Percentiles rank a stretch among this genome's conserved stretches.
phyloP scores from a whole-genome alignment of 2,329 filamentous ascomycete species.

The Scedosporium minutisporum region DNA sequence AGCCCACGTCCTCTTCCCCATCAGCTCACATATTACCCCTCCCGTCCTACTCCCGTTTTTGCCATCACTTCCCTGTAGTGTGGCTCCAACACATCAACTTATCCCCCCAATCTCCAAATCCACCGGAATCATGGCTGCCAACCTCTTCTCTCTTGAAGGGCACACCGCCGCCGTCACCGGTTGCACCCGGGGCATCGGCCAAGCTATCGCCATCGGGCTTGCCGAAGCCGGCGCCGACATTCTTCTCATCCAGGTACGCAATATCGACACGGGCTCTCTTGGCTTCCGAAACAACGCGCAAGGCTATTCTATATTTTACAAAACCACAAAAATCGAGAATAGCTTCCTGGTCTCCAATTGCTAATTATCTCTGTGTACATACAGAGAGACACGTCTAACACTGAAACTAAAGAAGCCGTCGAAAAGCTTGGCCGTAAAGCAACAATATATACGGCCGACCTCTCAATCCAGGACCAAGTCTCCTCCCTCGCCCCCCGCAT shows the following conservation, averaged over 20 bases:
- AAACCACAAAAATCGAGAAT: too few relatives aligned
- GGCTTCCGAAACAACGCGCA: too few relatives aligned
- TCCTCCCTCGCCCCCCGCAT: conserved; percentile 49
- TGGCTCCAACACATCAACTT: not conserved
- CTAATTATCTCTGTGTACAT: not conserved
- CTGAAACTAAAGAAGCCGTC: conserved; percentile 50
- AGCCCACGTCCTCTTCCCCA: too few relatives aligned
- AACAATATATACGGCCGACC: conserved; percentile 60
- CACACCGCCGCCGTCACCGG: conserved; percentile 50
- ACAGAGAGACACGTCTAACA: conserved; percentile 31
- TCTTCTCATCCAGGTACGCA: conserved; percentile 40
- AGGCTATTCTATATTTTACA: too few relatives aligned
- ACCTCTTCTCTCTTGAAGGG: conserved; percentile 43
- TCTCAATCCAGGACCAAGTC: conserved; percentile 51
- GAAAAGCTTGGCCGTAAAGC: conserved; percentile 57
- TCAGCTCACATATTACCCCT: too few relatives aligned
- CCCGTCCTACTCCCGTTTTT: too few relatives aligned
- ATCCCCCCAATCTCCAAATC: not conserved
- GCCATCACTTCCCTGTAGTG: too few relatives aligned
- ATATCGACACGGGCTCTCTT: too few relatives aligned
- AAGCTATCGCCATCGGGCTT: conserved; percentile 45
- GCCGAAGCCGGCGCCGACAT: conserved; percentile 51
- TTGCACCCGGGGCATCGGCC: conserved; percentile 48
- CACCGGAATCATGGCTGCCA: conserved; percentile 20
- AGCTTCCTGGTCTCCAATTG: not conserved